Evolutionary conservation across 2,329 filamentous ascomycete species (phyloP).

Genomic region (Colletotrichum chlorophyti): DNA sequence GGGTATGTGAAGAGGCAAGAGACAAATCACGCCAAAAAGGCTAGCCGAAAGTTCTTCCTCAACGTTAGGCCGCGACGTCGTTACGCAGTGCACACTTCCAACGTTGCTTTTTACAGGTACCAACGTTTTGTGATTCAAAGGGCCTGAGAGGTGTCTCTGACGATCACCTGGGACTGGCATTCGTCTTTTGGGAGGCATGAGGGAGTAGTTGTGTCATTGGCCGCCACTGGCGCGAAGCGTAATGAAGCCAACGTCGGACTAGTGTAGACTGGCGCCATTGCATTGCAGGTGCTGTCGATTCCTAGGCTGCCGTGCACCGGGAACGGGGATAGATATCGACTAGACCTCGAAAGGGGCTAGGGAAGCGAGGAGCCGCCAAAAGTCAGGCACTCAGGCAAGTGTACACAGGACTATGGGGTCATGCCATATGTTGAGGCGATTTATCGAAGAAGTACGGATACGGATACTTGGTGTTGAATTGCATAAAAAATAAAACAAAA

Average conservation of each 20-base stretch:
- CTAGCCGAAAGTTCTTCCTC: not conserved
- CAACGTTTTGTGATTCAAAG: conserved; percentile 11
- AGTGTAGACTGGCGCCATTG: conserved; percentile 20
- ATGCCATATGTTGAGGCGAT: no score
- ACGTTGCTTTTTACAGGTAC: conserved; percentile 24
- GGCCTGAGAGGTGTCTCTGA: conserved; percentile 24
- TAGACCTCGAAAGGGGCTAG: not conserved
- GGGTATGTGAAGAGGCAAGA: not conserved
- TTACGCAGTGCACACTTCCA: not conserved
- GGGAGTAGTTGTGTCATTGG: conserved; percentile 23
- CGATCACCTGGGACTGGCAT: conserved; percentile 12
- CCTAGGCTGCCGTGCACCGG: conserved; percentile 22
- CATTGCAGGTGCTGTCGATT: conserved; percentile 4
- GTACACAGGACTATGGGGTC: not conserved
- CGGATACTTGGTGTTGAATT: no score
- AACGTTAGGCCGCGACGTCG: not conserved
- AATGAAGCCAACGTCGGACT: conserved; percentile 25
- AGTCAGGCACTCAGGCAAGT: not conserved
- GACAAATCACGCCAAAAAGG: not conserved
- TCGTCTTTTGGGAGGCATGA: conserved; percentile 12
- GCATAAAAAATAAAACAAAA: no score
- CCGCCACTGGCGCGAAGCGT: conserved; percentile 24
- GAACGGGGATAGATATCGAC: conserved; percentile 5
- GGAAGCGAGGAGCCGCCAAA: not conserved
- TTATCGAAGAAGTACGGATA: no score